Conservation (phyloP, 164 flowering plant genomes). For the Vitis riparia region DNA sequence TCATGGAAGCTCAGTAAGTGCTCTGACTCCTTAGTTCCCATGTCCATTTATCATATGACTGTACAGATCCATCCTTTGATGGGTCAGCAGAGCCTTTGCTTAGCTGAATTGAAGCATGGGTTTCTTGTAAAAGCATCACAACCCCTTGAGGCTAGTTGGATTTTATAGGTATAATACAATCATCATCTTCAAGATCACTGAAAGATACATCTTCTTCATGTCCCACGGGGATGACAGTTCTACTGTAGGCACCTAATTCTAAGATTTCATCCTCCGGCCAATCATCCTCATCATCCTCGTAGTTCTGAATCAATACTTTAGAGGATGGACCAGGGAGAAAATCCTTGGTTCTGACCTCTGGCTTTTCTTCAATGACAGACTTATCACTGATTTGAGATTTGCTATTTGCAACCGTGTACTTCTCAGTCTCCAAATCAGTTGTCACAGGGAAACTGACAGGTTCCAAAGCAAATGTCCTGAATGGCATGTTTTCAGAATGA, state of each 20-base stretch:
- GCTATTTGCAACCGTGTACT: constrained; percentile 29
- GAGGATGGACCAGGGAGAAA: constrained; percentile 25
- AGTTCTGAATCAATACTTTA: constrained; percentile 25
- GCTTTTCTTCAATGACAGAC: constrained; percentile 47
- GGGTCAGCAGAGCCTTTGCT: constrained; percentile 2
- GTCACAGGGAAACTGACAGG: constrained; percentile 14
- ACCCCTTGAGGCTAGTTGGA: constrained; percentile 20
- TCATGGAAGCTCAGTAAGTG: neutral
- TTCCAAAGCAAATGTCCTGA: constrained; percentile 27
- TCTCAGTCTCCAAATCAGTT: constrained; percentile 38
- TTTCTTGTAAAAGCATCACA: constrained; percentile 5
- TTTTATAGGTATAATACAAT: constrained; percentile 32
- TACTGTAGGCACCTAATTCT: constrained; percentile 45
- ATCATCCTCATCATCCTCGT: constrained; percentile 68
- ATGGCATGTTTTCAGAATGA: constrained; percentile 20
- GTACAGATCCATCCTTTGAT: neutral
- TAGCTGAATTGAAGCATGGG: constrained; percentile 1
- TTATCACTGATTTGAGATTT: constrained; percentile 42
- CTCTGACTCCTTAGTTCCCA: neutral
- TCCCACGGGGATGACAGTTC: constrained; percentile 32
- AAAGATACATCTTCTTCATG: constrained; percentile 90
- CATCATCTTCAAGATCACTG: constrained; percentile 71
- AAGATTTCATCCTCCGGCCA: constrained; percentile 73
- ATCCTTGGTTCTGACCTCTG: constrained; percentile 29
- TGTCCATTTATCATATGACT: neutral